Percentiles rank a stretch among this genome's conserved stretches.
phyloP scores from a whole-genome alignment of 176 grass and related monocot species.

The Zea mays region Zm-B73-REFERENCE-NAM-5.0 NC_050103.1:140022001-140022500 shows the following conservation, averaged over 20 bases:
- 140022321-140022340: not conserved
- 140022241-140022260: not conserved
- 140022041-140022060: slow-evolving; percentile 56
- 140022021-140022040: slow-evolving; percentile 13
- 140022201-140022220: too few species aligned
- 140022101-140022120: slow-evolving; percentile 88
- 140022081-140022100: slow-evolving; percentile 76
- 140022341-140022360: slow-evolving; percentile 93
- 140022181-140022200: too few species aligned
- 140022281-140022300: not conserved
- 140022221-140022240: too few species aligned
- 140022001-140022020: slow-evolving; percentile 40
- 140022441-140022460: too few species aligned
- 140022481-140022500: not conserved
- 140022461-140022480: not conserved
- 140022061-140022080: slow-evolving; percentile 96
- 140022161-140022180: slow-evolving; percentile 87
- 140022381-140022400: slow-evolving; percentile 93
- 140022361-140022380: slow-evolving; percentile 90
- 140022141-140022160: slow-evolving; percentile 98
- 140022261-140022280: not conserved
- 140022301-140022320: not conserved
- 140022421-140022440: slow-evolving; percentile 99
- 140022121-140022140: slow-evolving; percentile 99
- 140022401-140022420: slow-evolving; percentile 99